Conservation (phyloP, 495 filamentous ascomycete species). For the Hypoxylon trugodes region DNA sequence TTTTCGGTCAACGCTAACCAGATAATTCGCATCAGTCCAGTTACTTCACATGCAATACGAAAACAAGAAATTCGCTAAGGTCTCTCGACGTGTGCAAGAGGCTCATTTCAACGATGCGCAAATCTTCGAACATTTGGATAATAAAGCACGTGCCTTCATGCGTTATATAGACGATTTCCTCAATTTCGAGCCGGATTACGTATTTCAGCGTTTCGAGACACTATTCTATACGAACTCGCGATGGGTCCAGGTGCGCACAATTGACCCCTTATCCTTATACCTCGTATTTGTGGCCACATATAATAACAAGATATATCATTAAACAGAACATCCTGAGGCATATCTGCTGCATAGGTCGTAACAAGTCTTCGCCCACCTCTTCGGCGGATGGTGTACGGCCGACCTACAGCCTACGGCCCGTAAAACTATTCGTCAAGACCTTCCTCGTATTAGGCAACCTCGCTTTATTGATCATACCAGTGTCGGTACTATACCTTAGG, state of each 20-base stretch:
- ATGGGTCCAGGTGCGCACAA: constrained; percentile 3
- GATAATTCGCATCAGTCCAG: background rate
- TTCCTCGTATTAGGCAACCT: background rate
- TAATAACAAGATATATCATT: too few species aligned
- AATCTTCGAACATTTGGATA: background rate
- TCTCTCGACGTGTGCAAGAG: constrained; percentile 17
- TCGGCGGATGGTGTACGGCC: background rate
- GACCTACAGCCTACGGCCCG: constrained; percentile 1
- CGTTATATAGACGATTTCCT: constrained; percentile 29
- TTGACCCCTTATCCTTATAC: background rate
- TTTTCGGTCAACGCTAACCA: too few species aligned
- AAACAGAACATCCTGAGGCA: constrained; percentile 8
- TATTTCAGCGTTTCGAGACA: constrained; percentile 17
- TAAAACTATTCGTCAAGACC: background rate
- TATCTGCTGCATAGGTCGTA: constrained; percentile 8
- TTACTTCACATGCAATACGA: constrained; percentile 1
- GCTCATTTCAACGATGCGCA: background rate
- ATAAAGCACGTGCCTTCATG: constrained; percentile 24
- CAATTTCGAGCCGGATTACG: constrained; percentile 1
- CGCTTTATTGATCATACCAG: constrained; percentile 2
- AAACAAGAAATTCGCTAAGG: constrained; percentile 6
- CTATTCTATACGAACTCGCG: background rate
- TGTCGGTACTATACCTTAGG: constrained; percentile 6
- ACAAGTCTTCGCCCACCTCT: background rate
- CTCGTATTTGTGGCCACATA: background rate